Percentiles rank a stretch among this genome's conserved stretches.
These are phyloP conservation scores for Adenanthera pavonina DNA, from an alignment of 306 rosid species.

Conservation along the genomic window DNA sequence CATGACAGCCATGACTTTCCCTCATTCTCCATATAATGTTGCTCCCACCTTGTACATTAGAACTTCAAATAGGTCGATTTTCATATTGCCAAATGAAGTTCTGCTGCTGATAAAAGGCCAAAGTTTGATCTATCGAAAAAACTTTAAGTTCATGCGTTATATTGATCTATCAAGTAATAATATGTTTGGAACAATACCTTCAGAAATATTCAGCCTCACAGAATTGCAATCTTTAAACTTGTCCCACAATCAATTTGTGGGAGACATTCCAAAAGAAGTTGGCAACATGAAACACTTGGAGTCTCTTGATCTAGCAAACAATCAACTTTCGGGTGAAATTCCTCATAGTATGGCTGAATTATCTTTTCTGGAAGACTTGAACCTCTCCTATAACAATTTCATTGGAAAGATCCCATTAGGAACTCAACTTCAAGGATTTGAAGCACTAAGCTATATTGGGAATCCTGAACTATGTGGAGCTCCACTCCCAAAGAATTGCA, in stretches of 20 bases:
- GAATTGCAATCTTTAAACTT: background rate
- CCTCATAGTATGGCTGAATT: background rate
- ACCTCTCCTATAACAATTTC: background rate
- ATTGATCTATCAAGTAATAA: background rate
- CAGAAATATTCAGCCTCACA: background rate
- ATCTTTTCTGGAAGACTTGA: background rate
- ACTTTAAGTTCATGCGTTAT: background rate
- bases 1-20: constrained; percentile 7
- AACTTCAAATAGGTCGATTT: too few species aligned
- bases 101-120: background rate
- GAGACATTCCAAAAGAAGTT: background rate
- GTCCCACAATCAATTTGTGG: background rate
- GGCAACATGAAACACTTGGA: background rate
- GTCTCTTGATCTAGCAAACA: background rate
- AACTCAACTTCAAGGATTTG: background rate
- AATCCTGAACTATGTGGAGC: background rate
- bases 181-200: background rate
- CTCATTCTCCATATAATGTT: too few species aligned
- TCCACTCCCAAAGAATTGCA: background rate
- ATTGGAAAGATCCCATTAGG: background rate
- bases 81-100: background rate
- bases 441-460: background rate
- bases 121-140: background rate
- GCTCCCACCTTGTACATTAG: too few species aligned
- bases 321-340: background rate